Conservation (phyloP, 1,284 basidiomycete species). For the Microbotryomycetes sp. region DNA sequence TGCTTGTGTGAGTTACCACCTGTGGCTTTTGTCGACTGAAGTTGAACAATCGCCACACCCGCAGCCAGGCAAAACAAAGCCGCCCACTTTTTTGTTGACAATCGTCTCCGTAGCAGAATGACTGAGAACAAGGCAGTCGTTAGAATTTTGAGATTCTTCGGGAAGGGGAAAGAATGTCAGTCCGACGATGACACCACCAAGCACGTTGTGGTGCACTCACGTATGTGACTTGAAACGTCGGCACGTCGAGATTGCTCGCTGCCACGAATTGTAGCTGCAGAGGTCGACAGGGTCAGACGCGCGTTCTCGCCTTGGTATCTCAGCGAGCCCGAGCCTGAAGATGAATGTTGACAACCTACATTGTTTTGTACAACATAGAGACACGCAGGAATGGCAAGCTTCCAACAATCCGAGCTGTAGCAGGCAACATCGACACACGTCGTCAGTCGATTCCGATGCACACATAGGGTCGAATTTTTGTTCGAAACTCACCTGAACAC, state of each 20-base stretch:
- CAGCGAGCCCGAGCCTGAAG: neutral
- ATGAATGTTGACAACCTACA: constrained; percentile 21
- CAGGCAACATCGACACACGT: constrained; percentile 47
- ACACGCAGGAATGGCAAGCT: constrained; percentile 89
- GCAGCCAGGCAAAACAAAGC: constrained; percentile 77
- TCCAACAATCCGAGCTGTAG: constrained; percentile 87
- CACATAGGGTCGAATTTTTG: too few species aligned
- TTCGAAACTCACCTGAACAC: constrained; percentile 30
- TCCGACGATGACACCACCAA: neutral
- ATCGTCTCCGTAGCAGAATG: constrained; percentile 70
- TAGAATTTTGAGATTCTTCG: constrained; percentile 58
- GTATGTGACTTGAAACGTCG: constrained; percentile 87
- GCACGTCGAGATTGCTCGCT: constrained; percentile 83
- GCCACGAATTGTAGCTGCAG: constrained; percentile 77
- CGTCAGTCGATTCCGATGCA: constrained; percentile 19
- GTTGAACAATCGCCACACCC: constrained; percentile 88
- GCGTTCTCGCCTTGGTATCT: neutral
- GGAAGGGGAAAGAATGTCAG: neutral
- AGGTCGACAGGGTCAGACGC: neutral
- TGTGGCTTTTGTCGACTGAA: constrained; percentile 51
- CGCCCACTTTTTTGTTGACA: constrained; percentile 71
- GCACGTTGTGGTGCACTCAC: constrained; percentile 1
- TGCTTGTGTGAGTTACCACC: constrained; percentile 2
- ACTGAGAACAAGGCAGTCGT: constrained; percentile 94
- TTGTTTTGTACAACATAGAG: constrained; percentile 97